Percentiles rank a stretch among this genome's conserved stretches.
Conservation (phyloP, 768 basidiomycete genomes). For the Leccinum broughii region DNA sequence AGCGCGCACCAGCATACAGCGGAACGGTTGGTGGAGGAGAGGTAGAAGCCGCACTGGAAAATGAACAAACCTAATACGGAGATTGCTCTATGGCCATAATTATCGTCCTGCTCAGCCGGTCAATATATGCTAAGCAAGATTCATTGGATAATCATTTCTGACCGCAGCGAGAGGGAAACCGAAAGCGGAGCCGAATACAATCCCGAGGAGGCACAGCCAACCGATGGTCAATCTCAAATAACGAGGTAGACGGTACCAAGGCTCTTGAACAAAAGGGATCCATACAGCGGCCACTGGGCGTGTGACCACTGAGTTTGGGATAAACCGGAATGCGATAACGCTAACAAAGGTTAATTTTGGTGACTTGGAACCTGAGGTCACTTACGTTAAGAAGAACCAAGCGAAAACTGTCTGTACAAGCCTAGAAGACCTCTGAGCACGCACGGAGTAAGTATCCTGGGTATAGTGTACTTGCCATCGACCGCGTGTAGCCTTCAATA, state of each 20-base stretch:
- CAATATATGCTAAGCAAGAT: conserved; percentile 13
- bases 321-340: conserved; percentile 82
- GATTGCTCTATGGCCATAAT: conserved; percentile 80
- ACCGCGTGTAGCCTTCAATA: conserved; percentile 67
- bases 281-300: conserved; percentile 73
- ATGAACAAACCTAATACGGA: conserved; percentile 77
- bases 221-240: conserved; percentile 61
- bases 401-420: conserved; percentile 80
- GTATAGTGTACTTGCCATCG: conserved; percentile 54
- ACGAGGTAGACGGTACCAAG: conserved; percentile 65
- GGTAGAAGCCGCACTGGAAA: conserved; percentile 77
- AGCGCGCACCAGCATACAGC: conserved; percentile 67
- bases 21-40: conserved; percentile 60
- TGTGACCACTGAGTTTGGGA: conserved; percentile 69
- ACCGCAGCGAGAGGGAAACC: conserved; percentile 68
- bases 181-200: conserved; percentile 86
- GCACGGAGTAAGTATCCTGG: background rate
- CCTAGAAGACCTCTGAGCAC: conserved; percentile 40
- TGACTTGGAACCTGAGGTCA: conserved; percentile 12
- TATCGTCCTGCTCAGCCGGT: conserved; percentile 46
- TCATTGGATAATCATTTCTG: conserved; percentile 18
- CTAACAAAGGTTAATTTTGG: conserved; percentile 32
- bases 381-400: conserved; percentile 78
- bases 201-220: conserved; percentile 73
- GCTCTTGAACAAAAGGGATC: conserved; percentile 61